Conservation (phyloP, 257 asterid species). For the Penstemon davidsonii region DNA sequence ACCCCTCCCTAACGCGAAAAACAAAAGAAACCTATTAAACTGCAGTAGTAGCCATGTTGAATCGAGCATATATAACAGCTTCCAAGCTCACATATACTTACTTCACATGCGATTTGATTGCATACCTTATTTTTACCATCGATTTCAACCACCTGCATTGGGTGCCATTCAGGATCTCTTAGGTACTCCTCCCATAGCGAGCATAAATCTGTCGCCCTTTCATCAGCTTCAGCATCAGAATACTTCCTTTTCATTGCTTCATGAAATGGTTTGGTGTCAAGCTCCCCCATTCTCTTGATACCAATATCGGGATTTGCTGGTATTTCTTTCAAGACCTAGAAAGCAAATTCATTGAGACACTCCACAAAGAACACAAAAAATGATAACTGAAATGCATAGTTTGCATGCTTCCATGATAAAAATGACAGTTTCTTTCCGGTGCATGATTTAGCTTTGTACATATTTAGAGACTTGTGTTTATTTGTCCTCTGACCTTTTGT, state of each 20-base stretch:
- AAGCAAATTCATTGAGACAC: constrained; percentile 30
- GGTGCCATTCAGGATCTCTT: constrained; percentile 94
- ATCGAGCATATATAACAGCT: neutral
- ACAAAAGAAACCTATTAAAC: neutral
- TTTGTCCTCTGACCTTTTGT: neutral
- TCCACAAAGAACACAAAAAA: constrained; percentile 21
- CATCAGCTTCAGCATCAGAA: constrained; percentile 65
- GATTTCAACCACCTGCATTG: constrained; percentile 54
- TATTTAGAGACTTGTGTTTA: neutral
- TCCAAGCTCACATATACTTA: neutral
- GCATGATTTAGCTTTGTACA: neutral
- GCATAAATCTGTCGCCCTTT: constrained; percentile 77
- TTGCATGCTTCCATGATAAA: constrained; percentile 25
- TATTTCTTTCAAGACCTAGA: constrained; percentile 66
- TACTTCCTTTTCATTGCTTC: constrained; percentile 71
- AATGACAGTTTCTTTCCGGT: constrained; percentile 1
- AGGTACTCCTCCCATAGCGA: constrained; percentile 94
- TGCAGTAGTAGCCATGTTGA: neutral
- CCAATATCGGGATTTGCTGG: constrained; percentile 51
- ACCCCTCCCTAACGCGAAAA: too few species aligned
- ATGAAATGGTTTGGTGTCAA: constrained; percentile 68
- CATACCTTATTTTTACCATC: constrained; percentile 67
- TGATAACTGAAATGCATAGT: constrained; percentile 3
- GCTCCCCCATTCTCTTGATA: constrained; percentile 91
- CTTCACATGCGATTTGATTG: constrained; percentile 11